Evolutionary conservation across 1,139 yeast genomes (phyloP), one percentile per base, ranked within the genome.

Genomic region (Kodamaea anthophila): DNA sequence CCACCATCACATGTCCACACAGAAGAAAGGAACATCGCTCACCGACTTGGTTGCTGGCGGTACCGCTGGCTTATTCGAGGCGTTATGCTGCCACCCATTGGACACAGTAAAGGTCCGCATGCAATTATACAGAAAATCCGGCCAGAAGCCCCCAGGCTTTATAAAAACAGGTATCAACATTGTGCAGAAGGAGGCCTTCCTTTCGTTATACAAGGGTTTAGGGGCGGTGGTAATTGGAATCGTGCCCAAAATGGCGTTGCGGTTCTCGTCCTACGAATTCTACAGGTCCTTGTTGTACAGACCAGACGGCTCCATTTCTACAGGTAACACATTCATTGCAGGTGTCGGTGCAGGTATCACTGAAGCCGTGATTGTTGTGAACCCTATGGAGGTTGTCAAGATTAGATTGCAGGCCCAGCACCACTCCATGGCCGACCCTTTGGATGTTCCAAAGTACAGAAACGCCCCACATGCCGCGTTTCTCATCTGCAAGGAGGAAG

Each of bases 321-420:
- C 93, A 9, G 77, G 81, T 26, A 63, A 62, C 43, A 85, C 91
- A 10, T 91, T 91, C 53, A 44, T 83, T 37, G 91, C 96, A 28
- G 98, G 98, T 63, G 94, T 91, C 21, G 93, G 96, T 57, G 97
- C 98, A 11, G 98, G 98, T 65, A 68, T 86, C 51, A 86, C 96
- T 33, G 98, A 91, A 60, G 96, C 97, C 3, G 91, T 91, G 34
- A 57, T 84, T 39, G 91, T 91, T 38, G 98, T 91, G 24, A 91
- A 86, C 56, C 97, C 97, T 29, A 88, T 88, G 80, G 97, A 91
- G 58, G 96, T 88, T 42, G 94, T 91, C 42, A 91, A 91, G 60
- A 91, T 91, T 51, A 75, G 97, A 60, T 72, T 91, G 55, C 98
- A 91, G 61, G 96, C 97, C 14, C 97, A 91, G 64, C 85, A 83